Conservation (phyloP, 768 basidiomycete genomes). For the Baorangia bicolor region DNA sequence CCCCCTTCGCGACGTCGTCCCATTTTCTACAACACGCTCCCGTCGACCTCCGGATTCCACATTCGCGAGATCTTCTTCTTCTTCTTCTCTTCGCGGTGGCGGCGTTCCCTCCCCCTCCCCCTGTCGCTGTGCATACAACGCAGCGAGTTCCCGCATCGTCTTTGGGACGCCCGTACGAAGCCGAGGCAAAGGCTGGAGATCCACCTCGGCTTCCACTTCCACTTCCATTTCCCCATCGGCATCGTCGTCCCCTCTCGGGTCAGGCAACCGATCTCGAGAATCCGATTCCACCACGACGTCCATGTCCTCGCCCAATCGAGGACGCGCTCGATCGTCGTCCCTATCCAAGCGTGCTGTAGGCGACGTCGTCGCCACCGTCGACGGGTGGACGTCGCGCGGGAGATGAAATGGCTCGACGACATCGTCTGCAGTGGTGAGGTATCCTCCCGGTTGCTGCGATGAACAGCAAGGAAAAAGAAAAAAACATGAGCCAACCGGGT, state of each 20-base stretch:
- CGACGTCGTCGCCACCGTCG: slow-evolving; percentile 10
- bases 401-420: slow-evolving; percentile 73
- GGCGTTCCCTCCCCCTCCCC: not conserved
- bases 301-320: not conserved
- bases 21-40: slow-evolving; percentile 2
- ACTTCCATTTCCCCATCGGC: slow-evolving; percentile 2
- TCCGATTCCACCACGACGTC: not conserved
- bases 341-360: not conserved
- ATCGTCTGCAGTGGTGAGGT: slow-evolving; percentile 66
- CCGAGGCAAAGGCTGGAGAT: slow-evolving; percentile 10
- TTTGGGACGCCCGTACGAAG: slow-evolving; percentile 39
- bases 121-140: slow-evolving; percentile 23
- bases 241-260: slow-evolving; percentile 9
- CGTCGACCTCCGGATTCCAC: not conserved
- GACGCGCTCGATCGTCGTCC: not conserved
- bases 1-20: not conserved
- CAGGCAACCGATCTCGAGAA: slow-evolving; percentile 5
- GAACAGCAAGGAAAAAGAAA: not conserved
- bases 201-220: slow-evolving; percentile 19
- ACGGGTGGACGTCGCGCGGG: slow-evolving; percentile 49
- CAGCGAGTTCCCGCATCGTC: slow-evolving; percentile 67
- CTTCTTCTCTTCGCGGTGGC: slow-evolving; percentile 25
- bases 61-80: not conserved
- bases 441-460: slow-evolving; percentile 46
- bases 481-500: slow-evolving; percentile 22